A percentile compares a stretch with the other conserved stretches of the same genome.
phyloP scores from a whole-genome alignment of 805 yeast genomes.

The Pichia paraexigua region DNA sequence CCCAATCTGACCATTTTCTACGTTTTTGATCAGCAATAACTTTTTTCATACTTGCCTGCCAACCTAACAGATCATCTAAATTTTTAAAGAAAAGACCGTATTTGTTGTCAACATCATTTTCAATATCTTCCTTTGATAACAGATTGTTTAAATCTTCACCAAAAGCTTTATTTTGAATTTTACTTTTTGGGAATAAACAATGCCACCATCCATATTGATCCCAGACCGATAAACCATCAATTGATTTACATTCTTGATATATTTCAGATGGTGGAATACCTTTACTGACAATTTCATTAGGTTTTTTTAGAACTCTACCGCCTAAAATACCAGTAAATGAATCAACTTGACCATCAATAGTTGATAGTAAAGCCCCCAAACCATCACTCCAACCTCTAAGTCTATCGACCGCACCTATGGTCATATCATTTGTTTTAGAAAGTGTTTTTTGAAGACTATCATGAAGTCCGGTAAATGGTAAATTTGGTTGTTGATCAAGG shows the following conservation, averaged over 20 bases:
- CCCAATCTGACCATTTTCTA: conserved; percentile 18
- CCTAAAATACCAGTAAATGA: not conserved
- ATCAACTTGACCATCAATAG: not conserved
- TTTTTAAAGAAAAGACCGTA: conserved; percentile 57
- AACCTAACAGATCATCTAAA: conserved; percentile 56
- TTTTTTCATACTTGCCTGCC: conserved; percentile 52
- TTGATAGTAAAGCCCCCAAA: not conserved
- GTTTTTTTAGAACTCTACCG: conserved; percentile 3
- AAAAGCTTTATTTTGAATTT: conserved; percentile 15
- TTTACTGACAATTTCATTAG: conserved; percentile 20
- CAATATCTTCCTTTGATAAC: conserved; percentile 54
- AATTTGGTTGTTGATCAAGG: not conserved
- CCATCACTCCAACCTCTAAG: conserved; percentile 6
- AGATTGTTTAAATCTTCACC: conserved; percentile 9
- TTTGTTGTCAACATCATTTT: conserved; percentile 32
- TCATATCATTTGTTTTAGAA: conserved; percentile 13
- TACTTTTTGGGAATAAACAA: conserved; percentile 67
- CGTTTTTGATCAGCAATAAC: conserved; percentile 33
- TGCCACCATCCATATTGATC: conserved; percentile 81
- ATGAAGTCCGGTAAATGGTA: conserved; percentile 1
- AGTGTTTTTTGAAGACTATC: conserved; percentile 5
- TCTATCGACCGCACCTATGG: conserved; percentile 7
- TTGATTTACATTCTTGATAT: conserved; percentile 54
- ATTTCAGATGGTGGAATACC: conserved; percentile 33
- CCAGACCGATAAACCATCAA: conserved; percentile 73